phyloP scores from a whole-genome alignment of 2,329 filamentous ascomycete species.

The Colletotrichum truncatum region DNA sequence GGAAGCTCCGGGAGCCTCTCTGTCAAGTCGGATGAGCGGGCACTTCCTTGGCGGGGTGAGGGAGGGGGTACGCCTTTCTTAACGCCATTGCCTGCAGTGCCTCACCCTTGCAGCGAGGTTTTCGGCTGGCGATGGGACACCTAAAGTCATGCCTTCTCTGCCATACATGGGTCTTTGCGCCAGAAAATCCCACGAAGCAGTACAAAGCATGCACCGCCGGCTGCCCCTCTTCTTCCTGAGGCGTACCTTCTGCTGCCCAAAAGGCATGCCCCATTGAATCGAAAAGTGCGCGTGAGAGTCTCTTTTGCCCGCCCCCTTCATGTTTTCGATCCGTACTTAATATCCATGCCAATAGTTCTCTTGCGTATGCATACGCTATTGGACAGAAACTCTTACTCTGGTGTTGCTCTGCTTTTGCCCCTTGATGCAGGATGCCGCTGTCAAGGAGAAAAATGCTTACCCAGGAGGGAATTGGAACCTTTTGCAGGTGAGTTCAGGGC shows the following conservation, averaged over 20 bases:
- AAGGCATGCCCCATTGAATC: neutral
- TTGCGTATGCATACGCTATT: neutral
- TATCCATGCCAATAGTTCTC: neutral
- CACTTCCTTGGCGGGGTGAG: neutral
- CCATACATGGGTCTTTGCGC: constrained; percentile 14
- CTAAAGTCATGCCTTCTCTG: neutral
- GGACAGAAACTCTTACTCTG: neutral
- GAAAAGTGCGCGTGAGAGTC: neutral
- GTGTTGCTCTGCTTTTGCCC: neutral
- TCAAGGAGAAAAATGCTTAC: neutral
- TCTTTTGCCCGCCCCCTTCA: neutral
- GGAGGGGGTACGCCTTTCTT: neutral
- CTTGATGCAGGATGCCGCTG: neutral
- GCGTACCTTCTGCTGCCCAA: neutral
- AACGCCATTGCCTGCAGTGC: neutral
- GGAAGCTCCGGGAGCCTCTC: neutral
- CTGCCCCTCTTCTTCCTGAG: neutral
- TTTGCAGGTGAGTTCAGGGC: neutral
- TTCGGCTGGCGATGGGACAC: neutral
- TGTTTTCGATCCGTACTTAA: neutral
- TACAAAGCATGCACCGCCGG: neutral
- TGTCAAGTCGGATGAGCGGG: neutral
- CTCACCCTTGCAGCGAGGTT: neutral
- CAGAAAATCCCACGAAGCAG: constrained; percentile 13
- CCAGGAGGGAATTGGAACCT: neutral